These are phyloP conservation scores for Senna tora DNA, from an alignment of 306 rosid species.

Conservation along the genomic window DNA sequence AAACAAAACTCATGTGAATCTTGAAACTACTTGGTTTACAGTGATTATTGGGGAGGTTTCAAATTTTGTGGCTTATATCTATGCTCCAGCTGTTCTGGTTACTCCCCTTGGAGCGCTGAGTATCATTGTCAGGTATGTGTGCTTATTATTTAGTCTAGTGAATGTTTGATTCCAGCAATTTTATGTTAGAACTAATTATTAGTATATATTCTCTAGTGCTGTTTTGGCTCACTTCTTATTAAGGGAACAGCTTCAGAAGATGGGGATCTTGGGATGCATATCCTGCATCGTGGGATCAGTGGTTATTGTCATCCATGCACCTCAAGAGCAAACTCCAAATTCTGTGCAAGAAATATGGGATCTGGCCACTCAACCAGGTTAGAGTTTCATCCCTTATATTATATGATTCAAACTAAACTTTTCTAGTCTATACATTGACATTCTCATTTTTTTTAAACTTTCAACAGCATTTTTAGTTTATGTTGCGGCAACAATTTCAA, in stretches of 20 bases:
- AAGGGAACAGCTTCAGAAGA: conserved; percentile 72
- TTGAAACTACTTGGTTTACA: conserved; percentile 39
- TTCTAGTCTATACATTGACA: conserved; percentile 15
- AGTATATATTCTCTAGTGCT: conserved; percentile 56
- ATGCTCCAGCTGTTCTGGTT: conserved; percentile 93
- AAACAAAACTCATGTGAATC: conserved; percentile 29
- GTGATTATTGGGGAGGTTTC: conserved; percentile 96
- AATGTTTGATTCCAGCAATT: conserved; percentile 22
- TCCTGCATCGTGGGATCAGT: conserved; percentile 90
- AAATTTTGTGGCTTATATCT: conserved; percentile 89
- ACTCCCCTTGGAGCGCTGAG: conserved; percentile 98
- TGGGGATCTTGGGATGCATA: conserved; percentile 89
- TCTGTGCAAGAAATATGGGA: conserved; percentile 86
- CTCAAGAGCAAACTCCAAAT: conserved; percentile 73
- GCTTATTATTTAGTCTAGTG: conserved; percentile 25
- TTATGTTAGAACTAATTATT: conserved; percentile 32
- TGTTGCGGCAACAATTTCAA: conserved; percentile 61
- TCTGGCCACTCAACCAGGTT: conserved; percentile 90
- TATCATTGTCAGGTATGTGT: conserved; percentile 82
- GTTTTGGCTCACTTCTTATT: conserved; percentile 91
- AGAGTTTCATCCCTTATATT: conserved; percentile 10
- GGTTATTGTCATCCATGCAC: conserved; percentile 93
- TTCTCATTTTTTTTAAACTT: conserved; percentile 32
- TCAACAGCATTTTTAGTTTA: conserved; percentile 70
- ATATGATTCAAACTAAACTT: neutral